Base-by-base conservation (phyloP, 495 filamentous ascomycete genomes). In the Jackrogersella multiformis region DNA sequence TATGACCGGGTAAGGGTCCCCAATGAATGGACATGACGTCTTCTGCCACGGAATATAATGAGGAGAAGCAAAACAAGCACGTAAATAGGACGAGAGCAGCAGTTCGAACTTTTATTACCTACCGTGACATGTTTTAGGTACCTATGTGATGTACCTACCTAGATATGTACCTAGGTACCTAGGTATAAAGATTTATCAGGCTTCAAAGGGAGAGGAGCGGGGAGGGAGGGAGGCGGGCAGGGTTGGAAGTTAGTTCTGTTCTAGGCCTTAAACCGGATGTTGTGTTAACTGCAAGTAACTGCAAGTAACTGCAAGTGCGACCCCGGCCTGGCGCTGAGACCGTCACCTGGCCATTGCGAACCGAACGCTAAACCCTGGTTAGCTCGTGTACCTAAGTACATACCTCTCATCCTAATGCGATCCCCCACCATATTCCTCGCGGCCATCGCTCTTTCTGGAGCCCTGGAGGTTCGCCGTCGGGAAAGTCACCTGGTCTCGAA, bases 331-430 rank as follows among this genome's bases (percentile, higher is more conserved):
- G 66, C 55, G 59, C 59, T 60, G 54, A 60, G 60, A 51, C 60
- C 60, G 42, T 69, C 66, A 69, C 61, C 61, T 69, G 66, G 55
- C 51, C 66, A 26, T 15, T 42, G 66, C 60, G 48, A 64, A 54
- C 48, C 18, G 21, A 28, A 34, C 30, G 12, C 39, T 59, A 39
- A 54, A 34, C 53, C 42, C 55, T 28, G 55, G 26, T 21, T 10
- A 39, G 30, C 41, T 26, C 36, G 49, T 55, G 45, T 65, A 32
- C 56, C 52, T 65, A 28, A 65, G 56, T 51, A 70, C 52, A 65
- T 0, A 64, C n/a, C n/a, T 42, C 10, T 52, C 32, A 10, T 57
- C 13, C 56, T 28, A 70, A 65, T 70, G 55, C 61, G 39, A 64
- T 45, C 45, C 44, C 67, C 67, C 67, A 65, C 67, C 44, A 65